phyloP scores from a whole-genome alignment of 805 yeast species.

The Candida ascalaphidarum region DNA sequence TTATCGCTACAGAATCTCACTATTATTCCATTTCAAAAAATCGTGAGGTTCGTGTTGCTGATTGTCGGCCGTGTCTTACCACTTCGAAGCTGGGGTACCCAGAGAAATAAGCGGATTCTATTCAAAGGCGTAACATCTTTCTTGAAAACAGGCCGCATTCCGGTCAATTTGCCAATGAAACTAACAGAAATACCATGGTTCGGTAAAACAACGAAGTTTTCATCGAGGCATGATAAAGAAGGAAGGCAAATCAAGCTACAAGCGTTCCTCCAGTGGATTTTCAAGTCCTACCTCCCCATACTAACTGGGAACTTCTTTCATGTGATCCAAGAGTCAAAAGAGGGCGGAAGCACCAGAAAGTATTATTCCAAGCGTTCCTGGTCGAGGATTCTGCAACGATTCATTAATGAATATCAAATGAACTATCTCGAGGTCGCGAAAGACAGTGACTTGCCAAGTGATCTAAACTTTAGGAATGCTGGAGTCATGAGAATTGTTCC shows the following conservation, averaged over 20 bases:
- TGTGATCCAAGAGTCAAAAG: too few relatives aligned
- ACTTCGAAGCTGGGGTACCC: conserved; percentile 41
- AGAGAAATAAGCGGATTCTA: conserved; percentile 36
- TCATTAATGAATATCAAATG: too few relatives aligned
- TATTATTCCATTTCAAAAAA: conserved; percentile 21
- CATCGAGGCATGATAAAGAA: conserved; percentile 34
- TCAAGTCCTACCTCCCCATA: conserved; percentile 34
- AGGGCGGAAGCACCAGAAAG: too few relatives aligned
- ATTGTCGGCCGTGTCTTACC: conserved; percentile 46
- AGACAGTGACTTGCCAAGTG: too few relatives aligned
- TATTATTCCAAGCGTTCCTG: too few relatives aligned
- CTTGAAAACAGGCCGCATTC: conserved; percentile 27
- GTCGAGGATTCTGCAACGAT: too few relatives aligned
- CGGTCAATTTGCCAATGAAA: conserved; percentile 26
- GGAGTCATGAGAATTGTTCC: conserved; percentile 51
- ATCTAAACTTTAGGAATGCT: too few relatives aligned
- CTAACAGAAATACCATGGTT: conserved; percentile 50
- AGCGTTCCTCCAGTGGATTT: conserved; percentile 52
- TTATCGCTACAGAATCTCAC: too few relatives aligned
- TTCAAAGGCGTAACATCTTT: conserved; percentile 25
- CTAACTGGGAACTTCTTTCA: conserved; percentile 52
- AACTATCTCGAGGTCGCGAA: too few relatives aligned
- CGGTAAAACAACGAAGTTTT: conserved; percentile 16
- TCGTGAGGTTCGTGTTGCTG: conserved; percentile 34
- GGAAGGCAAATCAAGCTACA: conserved; percentile 27